A percentile compares a stretch with the other conserved stretches of the same genome.
These are phyloP conservation scores for Nitzschia palea DNA, from an alignment of 108 stramenopile species.

Conservation along the genomic window DNA sequence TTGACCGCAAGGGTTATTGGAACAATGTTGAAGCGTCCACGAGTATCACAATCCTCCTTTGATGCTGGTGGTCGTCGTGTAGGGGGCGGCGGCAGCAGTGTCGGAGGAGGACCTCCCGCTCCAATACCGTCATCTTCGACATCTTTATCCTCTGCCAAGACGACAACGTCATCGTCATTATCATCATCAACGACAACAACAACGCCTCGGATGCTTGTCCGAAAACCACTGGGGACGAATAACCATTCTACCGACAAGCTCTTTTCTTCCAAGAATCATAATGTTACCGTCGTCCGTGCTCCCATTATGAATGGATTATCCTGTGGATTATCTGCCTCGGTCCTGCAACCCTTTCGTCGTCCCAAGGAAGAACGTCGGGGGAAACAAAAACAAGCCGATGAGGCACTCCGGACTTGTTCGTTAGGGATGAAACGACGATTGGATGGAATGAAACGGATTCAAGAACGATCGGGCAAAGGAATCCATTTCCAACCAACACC, in stretches of 20 bases:
- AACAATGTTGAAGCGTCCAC: not conserved
- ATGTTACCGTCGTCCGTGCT: conserved; percentile 51
- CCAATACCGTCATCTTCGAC: no score
- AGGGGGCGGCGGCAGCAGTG: no score
- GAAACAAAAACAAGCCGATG: conserved; percentile 62
- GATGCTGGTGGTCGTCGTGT: not conserved
- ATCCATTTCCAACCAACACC: conserved; percentile 32
- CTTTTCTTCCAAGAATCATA: conserved; percentile 3
- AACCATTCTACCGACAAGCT: conserved; percentile 2
- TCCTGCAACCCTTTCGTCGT: conserved; percentile 74
- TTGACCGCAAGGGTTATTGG: no score
- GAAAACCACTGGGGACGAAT: no score
- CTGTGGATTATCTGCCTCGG: conserved; percentile 15
- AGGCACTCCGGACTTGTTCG: conserved; percentile 46
- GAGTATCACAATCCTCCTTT: not conserved
- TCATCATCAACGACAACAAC: no score
- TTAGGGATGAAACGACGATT: conserved; percentile 69
- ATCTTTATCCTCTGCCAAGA: no score
- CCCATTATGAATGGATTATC: conserved; percentile 64
- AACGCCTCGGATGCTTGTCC: no score
- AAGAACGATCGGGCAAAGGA: conserved; percentile 79
- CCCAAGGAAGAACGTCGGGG: conserved; percentile 79
- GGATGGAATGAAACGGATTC: conserved; percentile 80
- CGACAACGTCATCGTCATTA: no score
- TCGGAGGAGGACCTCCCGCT: no score